phyloP scores from a whole-genome alignment of 805 yeast species.

The Blastobotrys robertii region DNA sequence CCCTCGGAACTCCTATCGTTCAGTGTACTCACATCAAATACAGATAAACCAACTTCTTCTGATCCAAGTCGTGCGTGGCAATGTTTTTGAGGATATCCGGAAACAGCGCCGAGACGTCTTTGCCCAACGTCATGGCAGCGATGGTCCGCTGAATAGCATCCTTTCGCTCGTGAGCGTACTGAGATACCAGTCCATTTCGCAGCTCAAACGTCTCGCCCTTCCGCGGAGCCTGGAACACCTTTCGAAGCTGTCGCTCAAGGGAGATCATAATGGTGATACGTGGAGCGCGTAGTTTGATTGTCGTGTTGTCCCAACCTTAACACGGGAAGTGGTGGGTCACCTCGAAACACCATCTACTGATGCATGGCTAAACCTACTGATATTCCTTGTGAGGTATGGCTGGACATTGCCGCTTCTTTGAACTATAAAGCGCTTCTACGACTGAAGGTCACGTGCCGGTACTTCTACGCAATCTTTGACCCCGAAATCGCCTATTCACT shows the following conservation, averaged over 20 bases:
- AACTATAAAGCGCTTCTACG: too few relatives aligned
- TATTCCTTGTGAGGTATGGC: too few relatives aligned
- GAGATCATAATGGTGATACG: conserved; percentile 9
- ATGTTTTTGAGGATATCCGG: conserved; percentile 95
- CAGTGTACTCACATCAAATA: conserved; percentile 64
- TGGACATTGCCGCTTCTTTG: too few relatives aligned
- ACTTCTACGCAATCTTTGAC: too few relatives aligned
- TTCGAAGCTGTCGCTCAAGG: conserved; percentile 41
- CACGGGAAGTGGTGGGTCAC: too few relatives aligned
- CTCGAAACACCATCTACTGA: too few relatives aligned
- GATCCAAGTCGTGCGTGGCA: conserved; percentile 93
- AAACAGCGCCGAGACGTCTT: conserved; percentile 87
- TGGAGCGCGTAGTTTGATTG: background rate
- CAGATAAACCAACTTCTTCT: conserved; percentile 88
- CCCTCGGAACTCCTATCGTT: too few relatives aligned
- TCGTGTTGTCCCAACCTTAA: background rate
- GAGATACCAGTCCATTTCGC: conserved; percentile 83
- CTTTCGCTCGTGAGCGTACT: conserved; percentile 86
- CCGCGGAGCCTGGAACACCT: conserved; percentile 47
- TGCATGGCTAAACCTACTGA: too few relatives aligned
- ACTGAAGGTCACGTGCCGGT: too few relatives aligned
- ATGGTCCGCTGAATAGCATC: conserved; percentile 96
- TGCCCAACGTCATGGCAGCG: conserved; percentile 97
- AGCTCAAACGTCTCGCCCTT: conserved; percentile 78
- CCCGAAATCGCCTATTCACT: too few relatives aligned